Evolutionary conservation across 164 flowering plant genomes (phyloP), one percentile per base, ranked within the genome.

Genomic region (Umbellularia californica): DNA sequence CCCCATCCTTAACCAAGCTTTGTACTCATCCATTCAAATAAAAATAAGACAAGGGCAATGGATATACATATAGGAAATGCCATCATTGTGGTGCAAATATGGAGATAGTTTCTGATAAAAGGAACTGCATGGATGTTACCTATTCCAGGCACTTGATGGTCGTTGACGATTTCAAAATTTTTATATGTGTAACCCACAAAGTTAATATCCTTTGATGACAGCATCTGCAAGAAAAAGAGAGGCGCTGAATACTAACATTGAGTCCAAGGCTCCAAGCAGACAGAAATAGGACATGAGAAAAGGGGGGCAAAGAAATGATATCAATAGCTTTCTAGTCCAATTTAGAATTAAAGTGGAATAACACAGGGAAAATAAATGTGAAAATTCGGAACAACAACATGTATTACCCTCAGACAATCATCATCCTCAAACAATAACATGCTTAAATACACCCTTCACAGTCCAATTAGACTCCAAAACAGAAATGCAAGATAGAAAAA

Each of bases 151-250:
- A 86, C 83, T 82, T 85, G 81, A 79, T 82, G 81, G 77, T 86
- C 88, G 50, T 79, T 83, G 15, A 87, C 86, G 71, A 87, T 85
- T 79, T 86, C 91, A 77, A 86, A 88, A 74, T 88, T 86, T 80
- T 85, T 88, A 24, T 88, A 86, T 3, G 89, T 88, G 78, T 88
- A 88, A 47, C 91, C 91, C 74, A 88, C 85, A 66, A 88, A 88
- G 81, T 88, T 88, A 51, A 84, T 79, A 68, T 88, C 91, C 84
- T 88, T 88, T 6, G 91, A 86, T 11, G 91, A 81, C 69, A 88
- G 88, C 91, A 88, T 88, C 91, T 88, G 83, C 79, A 81, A 75
- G 19, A 72, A 65, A 70, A 76, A 70, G 41, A 65, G n/a, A 69
- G 67, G 4, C 33, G 22, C 25, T 22, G 2, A 66, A 30, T 15